Base-by-base conservation (phyloP, 2,329 filamentous ascomycete genomes). In the Aspergillus japonicus region DNA sequence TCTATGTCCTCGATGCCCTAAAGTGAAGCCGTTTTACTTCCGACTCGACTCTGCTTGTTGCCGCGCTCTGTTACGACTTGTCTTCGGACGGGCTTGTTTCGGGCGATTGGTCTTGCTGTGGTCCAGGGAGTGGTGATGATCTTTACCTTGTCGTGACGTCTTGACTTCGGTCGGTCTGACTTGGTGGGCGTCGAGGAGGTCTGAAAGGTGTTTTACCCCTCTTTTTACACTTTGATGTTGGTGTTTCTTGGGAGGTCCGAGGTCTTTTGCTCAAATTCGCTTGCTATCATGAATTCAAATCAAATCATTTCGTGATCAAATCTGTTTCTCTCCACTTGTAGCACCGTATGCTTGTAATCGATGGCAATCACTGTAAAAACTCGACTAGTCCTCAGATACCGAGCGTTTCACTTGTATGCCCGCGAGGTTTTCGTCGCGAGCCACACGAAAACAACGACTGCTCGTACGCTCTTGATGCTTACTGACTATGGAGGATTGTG, bases 121-220 rank as follows among this genome's bases (percentile, higher is more conserved):
- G 72, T 90, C 90, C 87, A 93, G 89, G 89, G 85, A 87, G 89
- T 88, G 89, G 87, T 92, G 89, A 95, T 95, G 92, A 96, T 95
- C 91, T 95, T 89, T 83, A 88, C 89, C 90, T 89, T 80, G 83
- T 82, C 75, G 72, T 73, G 81, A 77, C 80, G 83, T 88, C 84
- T 85, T 85, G 87, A 86, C 86, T 88, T 92, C 81, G 89, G 89
- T 88, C 89, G 85, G 85, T 81, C 79, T 82, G 80, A 79, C 82
- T 81, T 89, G 89, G 89, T 90, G 90, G 90, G 89, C 86, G 84
- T 85, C 82, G 89, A 89, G 89, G 89, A 90, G 85, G 89, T 93
- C 91, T 95, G 91, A 94, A 91, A 91, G 90, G 83, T 82, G 70
- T 66, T 77, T 73, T 63, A 63, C 50, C 67, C 71, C 63, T 71